phyloP scores from a whole-genome alignment of 257 asterid genomes.

The Solanum virginianum region DNA sequence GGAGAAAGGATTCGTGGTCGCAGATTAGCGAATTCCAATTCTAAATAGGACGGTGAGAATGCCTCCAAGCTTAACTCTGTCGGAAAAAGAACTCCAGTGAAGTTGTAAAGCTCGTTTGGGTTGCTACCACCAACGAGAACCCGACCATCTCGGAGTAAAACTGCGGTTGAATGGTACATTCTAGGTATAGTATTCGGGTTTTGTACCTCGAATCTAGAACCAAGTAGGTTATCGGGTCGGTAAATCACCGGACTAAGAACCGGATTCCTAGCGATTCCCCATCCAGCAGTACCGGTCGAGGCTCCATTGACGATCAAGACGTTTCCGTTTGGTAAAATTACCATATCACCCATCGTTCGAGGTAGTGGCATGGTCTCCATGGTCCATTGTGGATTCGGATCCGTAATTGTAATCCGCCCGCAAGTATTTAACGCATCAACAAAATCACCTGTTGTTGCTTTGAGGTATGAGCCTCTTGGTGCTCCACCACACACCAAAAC shows the following conservation, averaged over 20 bases:
- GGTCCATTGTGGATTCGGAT: conserved; percentile 27
- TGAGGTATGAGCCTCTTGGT: conserved; percentile 11
- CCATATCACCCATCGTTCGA: conserved; percentile 45
- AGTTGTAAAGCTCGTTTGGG: conserved; percentile 15
- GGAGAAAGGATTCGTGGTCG: conserved; percentile 20
- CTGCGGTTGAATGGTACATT: conserved; percentile 34
- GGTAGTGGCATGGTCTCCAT: conserved; percentile 41
- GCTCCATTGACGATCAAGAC: conserved; percentile 33
- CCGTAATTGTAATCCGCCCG: conserved; percentile 23
- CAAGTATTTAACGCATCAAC: conserved; percentile 24
- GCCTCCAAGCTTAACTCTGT: conserved; percentile 25
- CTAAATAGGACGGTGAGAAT: conserved; percentile 22
- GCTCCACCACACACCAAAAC: conserved; percentile 31
- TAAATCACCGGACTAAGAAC: conserved; percentile 21
- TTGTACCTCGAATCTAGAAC: conserved; percentile 13
- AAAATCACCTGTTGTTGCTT: conserved; percentile 1
- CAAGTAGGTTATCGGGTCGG: background rate
- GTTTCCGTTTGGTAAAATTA: conserved; percentile 24
- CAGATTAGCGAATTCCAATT: background rate
- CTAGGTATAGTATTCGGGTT: conserved; percentile 8
- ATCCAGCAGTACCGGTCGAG: conserved; percentile 20
- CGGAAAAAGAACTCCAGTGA: background rate
- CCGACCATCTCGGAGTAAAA: conserved; percentile 28
- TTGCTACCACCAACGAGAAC: conserved; percentile 33
- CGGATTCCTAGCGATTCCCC: conserved; percentile 20